Conservation (phyloP, 129 eudicot species). For the Glebionis coronaria region DNA sequence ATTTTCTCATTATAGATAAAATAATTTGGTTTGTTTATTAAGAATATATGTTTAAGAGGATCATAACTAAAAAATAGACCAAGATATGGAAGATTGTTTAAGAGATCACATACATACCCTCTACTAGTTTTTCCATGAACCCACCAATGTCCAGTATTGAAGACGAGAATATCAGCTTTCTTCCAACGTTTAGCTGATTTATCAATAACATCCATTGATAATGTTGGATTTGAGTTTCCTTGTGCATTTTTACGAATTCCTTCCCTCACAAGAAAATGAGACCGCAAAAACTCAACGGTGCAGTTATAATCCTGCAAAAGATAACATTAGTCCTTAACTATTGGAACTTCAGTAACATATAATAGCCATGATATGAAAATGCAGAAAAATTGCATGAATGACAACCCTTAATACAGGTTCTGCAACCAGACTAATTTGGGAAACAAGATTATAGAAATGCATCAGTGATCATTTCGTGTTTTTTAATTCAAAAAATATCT, state of each 20-base stretch:
- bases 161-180: constrained; percentile 84
- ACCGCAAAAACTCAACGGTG: constrained; percentile 77
- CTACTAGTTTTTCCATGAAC: constrained; percentile 90
- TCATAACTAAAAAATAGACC: constrained; percentile 6
- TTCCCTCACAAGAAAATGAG: constrained; percentile 90
- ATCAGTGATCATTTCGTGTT: background rate
- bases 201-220: constrained; percentile 51
- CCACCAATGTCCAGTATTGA: constrained; percentile 99
- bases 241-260: constrained; percentile 59
- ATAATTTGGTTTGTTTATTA: too few relatives aligned
- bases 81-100: background rate
- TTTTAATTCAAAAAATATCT: background rate
- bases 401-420: background rate
- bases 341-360: background rate
- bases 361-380: background rate
- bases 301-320: constrained; percentile 77
- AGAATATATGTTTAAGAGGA: background rate
- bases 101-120: constrained; percentile 53
- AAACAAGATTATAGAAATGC: constrained; percentile 5
- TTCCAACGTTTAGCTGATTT: constrained; percentile 62
- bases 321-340: background rate
- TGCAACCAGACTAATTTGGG: background rate
- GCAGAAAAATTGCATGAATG: too few relatives aligned
- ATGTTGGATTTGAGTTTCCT: constrained; percentile 83
- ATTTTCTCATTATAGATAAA: too few relatives aligned